Base-by-base conservation (phyloP, 441 rosid genomes). In the Syzygium syzygioides region DNA sequence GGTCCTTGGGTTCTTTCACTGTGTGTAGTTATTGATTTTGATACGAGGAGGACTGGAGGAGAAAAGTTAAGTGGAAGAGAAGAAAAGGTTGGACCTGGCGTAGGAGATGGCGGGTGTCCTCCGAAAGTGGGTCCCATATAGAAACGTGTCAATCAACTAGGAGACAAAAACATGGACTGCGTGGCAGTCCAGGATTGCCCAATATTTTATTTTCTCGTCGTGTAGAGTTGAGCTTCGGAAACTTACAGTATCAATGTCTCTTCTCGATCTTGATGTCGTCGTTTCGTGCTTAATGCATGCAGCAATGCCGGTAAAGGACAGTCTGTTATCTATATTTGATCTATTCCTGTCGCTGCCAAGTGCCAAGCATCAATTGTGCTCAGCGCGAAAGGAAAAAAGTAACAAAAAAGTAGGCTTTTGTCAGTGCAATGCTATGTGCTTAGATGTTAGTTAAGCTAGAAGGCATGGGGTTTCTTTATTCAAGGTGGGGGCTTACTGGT, bases 41-140 rank as follows among this genome's bases (percentile, higher is more conserved):
- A 55, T 19, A 55, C 20, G 57, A 55, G 9, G 48, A 34, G 48
- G 48, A 45, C 48, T 45, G 48, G 48, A 45, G 48, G 48, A 45
- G 48, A 45, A 45, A 45, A 45, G 48, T 1, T 45, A 45, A 45
- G 48, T 45, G 48, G 48, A 45, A 45, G 79, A 68, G 48, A 68
- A 34, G 23, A 68, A 34, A 66, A 30, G 76, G 79, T 68, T 34
- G 79, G 48, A 48, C 79, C 26, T 10, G 9, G 98, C 3, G 98
- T 66, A 55, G 25, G 14, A 64, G 76, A n/a, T n/a, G 37, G 76
- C 37, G 37, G 23, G 23, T 32, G 20, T 60, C 34, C 68, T 60
- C 68, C 68, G 68, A 60, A 60, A 28, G 34, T 60, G 68, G 68
- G 32, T 60, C 66, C 32, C 13, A 13, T 28, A 28, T 28, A 28